Conservation (phyloP, 371 early-diverging fungal species). For the Rhizomucor pusillus region DNA sequence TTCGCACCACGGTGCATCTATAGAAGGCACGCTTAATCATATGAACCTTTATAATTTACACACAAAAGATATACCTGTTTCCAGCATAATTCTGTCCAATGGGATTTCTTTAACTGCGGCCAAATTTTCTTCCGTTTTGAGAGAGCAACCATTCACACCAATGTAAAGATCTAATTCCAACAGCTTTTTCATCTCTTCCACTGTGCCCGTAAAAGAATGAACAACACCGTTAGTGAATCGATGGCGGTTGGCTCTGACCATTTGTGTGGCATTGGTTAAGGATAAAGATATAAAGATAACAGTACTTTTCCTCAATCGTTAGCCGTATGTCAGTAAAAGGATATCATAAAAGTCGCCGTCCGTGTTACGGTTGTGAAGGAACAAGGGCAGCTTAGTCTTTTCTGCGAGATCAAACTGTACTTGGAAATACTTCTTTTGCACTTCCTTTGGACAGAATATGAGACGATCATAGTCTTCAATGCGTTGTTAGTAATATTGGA, state of each 20-base stretch:
- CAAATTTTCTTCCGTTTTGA: conserved; percentile 87
- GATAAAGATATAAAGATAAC: conserved; percentile 6
- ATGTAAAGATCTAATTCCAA: conserved; percentile 86
- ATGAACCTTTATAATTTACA: not conserved
- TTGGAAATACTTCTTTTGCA: conserved; percentile 75
- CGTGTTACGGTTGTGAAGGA: conserved; percentile 87
- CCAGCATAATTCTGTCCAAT: conserved; percentile 82
- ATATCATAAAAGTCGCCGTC: conserved; percentile 50
- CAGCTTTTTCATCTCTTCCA: conserved; percentile 74
- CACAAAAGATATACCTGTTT: conserved; percentile 61
- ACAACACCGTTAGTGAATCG: conserved; percentile 84
- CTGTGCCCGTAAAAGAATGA: conserved; percentile 89
- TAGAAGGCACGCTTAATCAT: not conserved
- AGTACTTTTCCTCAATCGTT: not conserved
- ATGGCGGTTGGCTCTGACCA: conserved; percentile 64
- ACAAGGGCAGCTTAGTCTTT: conserved; percentile 76
- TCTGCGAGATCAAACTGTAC: conserved; percentile 84
- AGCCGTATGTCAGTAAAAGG: conserved; percentile 2
- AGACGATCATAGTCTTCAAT: conserved; percentile 83
- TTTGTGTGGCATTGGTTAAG: conserved; percentile 18
- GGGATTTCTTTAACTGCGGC: conserved; percentile 83
- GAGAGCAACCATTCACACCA: conserved; percentile 96
- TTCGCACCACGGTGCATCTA: conserved; percentile 95
- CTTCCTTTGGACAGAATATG: conserved; percentile 77
- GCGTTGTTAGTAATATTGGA: not conserved